These are phyloP conservation scores for Stenogyne calaminthoides DNA, from an alignment of 305 asterid species.

Conservation along the genomic window DNA sequence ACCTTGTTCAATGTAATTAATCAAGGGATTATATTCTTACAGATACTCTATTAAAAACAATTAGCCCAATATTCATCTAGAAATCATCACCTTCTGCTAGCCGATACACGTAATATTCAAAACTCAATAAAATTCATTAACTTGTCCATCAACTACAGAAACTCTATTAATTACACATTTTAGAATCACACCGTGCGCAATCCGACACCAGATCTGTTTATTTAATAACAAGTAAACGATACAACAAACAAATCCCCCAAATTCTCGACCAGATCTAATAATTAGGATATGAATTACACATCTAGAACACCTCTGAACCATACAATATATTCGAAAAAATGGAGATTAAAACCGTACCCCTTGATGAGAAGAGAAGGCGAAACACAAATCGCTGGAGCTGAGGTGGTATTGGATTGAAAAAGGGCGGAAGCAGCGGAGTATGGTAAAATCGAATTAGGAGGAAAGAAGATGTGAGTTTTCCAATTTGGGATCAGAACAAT, in stretches of 20 bases:
- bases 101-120: not conserved
- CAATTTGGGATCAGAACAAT: slow-evolving; percentile 15
- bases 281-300: not conserved
- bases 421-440: slow-evolving; percentile 17
- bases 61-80: not conserved
- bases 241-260: not conserved
- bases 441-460: not conserved
- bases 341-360: slow-evolving; percentile 11
- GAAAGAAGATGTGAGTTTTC: slow-evolving; percentile 1
- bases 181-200: not conserved
- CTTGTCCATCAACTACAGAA: not conserved
- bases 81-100: not conserved
- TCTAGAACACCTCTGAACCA: not conserved
- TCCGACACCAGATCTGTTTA: slow-evolving; percentile 25
- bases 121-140: not conserved
- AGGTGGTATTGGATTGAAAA: slow-evolving; percentile 14
- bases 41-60: too few species aligned
- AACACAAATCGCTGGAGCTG: slow-evolving; percentile 13
- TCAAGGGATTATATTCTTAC: too few species aligned
- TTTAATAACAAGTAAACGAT: not conserved
- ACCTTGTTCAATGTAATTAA: too few species aligned
- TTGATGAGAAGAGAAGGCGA: slow-evolving; percentile 24
- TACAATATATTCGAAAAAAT: not conserved
- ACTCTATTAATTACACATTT: not conserved
- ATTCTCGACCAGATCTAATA: slow-evolving; percentile 27